Percentiles rank a stretch among this genome's conserved stretches.
Conservation (phyloP, 176 grass and related monocot genomes). For the Eleusine coracana region DNA sequence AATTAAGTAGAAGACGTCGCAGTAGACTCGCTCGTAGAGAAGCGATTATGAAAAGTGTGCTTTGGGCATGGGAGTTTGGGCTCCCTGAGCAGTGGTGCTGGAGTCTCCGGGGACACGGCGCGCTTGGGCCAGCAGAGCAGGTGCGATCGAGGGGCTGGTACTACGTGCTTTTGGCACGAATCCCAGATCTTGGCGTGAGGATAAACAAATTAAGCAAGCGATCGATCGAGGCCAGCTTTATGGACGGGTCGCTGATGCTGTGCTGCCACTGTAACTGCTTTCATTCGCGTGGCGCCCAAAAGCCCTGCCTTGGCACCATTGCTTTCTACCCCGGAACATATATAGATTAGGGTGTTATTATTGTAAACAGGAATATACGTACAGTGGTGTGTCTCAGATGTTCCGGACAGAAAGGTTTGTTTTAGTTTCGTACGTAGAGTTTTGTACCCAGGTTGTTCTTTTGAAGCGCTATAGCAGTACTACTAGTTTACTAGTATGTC, state of each 20-base stretch:
- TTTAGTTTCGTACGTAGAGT: not conserved
- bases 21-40: not conserved
- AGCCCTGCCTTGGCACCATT: conserved; percentile 38
- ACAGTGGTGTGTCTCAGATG: not conserved
- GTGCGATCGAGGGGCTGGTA: conserved; percentile 16
- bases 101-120: conserved; percentile 51
- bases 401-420: not conserved
- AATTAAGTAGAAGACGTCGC: not conserved
- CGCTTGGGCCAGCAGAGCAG: conserved; percentile 19
- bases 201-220: not conserved
- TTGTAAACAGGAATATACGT: not conserved
- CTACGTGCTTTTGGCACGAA: conserved; percentile 51
- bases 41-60: not conserved
- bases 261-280: not conserved
- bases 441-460: not conserved
- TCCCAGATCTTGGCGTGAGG: conserved; percentile 50
- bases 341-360: not conserved
- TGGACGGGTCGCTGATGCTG: not conserved
- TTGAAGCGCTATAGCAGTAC: not conserved
- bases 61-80: conserved; percentile 35
- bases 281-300: conserved; percentile 17
- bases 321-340: not conserved
- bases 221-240: not conserved
- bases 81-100: not conserved
- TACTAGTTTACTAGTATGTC: not conserved